Evolutionary conservation across 768 basidiomycete genomes (phyloP).

Genomic region (Ramaria sp.): DNA sequence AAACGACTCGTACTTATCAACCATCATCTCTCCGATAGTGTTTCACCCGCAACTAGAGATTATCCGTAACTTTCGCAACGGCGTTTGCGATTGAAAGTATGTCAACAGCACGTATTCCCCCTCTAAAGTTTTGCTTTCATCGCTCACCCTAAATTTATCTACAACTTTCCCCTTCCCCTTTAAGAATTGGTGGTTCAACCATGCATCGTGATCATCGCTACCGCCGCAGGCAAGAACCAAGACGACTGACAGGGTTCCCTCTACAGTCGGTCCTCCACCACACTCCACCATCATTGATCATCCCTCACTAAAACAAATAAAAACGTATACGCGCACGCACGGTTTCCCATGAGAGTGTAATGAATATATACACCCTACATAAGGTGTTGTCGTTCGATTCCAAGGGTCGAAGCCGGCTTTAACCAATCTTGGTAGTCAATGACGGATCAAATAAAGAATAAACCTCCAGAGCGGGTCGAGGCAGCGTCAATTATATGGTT

Average conservation of each 20-base stretch:
- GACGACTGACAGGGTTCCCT: constrained; percentile 13
- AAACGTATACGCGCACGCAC: no score
- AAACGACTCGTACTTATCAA: background rate
- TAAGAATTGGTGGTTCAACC: constrained; percentile 32
- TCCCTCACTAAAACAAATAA: no score
- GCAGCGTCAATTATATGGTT: no score
- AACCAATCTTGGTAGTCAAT: no score
- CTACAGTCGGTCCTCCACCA: constrained; percentile 1
- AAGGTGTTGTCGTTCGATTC: no score
- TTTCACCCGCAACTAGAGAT: constrained; percentile 30
- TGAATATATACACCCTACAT: no score
- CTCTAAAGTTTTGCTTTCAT: background rate
- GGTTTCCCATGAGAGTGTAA: no score
- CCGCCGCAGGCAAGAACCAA: constrained; percentile 31
- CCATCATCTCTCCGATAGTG: constrained; percentile 14
- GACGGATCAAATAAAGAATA: no score
- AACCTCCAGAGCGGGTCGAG: no score
- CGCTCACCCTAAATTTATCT: background rate
- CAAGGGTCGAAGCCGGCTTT: no score
- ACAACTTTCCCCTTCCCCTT: no score
- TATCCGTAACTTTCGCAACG: constrained; percentile 28
- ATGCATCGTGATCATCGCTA: constrained; percentile 32
- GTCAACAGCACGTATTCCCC: constrained; percentile 3
- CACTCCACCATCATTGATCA: no score
- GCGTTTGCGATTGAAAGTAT: constrained; percentile 32